Evolutionary conservation across 1,284 basidiomycete species (phyloP).

Genomic region (Ganoderma lingzhi): DNA sequence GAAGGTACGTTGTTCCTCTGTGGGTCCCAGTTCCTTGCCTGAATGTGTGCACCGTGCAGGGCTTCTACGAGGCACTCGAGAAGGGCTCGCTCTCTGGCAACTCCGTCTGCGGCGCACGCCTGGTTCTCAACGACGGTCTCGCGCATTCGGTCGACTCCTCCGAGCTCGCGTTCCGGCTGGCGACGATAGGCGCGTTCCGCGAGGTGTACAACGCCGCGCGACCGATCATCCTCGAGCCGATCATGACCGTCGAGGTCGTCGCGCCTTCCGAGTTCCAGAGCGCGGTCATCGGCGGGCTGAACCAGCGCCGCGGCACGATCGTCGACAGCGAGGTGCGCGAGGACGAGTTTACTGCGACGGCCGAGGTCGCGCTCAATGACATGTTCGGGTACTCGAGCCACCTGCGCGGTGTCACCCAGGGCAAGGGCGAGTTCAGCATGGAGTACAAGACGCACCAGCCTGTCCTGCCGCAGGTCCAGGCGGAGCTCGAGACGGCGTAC

Average conservation of each 20-base stretch:
- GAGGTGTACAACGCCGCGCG: slow-evolving; percentile 85
- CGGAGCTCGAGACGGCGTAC: slow-evolving; percentile 74
- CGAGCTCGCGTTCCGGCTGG: slow-evolving; percentile 94
- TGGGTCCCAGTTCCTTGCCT: neutral
- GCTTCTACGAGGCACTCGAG: slow-evolving; percentile 94
- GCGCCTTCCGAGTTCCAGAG: slow-evolving; percentile 98
- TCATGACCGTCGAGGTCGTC: slow-evolving; percentile 98
- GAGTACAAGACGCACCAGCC: slow-evolving; percentile 94
- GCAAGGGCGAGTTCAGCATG: slow-evolving; percentile 97
- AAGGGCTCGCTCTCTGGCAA: slow-evolving; percentile 94
- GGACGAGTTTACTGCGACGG: slow-evolving; percentile 94
- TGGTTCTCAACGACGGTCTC: slow-evolving; percentile 93
- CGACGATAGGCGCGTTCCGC: slow-evolving; percentile 92
- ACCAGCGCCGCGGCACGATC: slow-evolving; percentile 94
- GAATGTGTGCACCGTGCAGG: slow-evolving; percentile 54
- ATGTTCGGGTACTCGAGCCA: slow-evolving; percentile 99
- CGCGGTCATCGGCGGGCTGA: slow-evolving; percentile 93
- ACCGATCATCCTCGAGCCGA: slow-evolving; percentile 92
- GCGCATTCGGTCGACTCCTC: slow-evolving; percentile 98
- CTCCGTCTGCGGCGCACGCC: slow-evolving; percentile 85
- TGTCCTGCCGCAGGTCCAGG: slow-evolving; percentile 90
- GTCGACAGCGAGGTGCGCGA: slow-evolving; percentile 96
- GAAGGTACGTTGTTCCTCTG: slow-evolving; percentile 64
- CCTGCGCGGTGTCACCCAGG: slow-evolving; percentile 93
- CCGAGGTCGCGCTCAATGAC: slow-evolving; percentile 96